Evolutionary conservation across 2,329 filamentous ascomycete genomes (phyloP).

Genomic region (Juglanconis oblonga): DNA sequence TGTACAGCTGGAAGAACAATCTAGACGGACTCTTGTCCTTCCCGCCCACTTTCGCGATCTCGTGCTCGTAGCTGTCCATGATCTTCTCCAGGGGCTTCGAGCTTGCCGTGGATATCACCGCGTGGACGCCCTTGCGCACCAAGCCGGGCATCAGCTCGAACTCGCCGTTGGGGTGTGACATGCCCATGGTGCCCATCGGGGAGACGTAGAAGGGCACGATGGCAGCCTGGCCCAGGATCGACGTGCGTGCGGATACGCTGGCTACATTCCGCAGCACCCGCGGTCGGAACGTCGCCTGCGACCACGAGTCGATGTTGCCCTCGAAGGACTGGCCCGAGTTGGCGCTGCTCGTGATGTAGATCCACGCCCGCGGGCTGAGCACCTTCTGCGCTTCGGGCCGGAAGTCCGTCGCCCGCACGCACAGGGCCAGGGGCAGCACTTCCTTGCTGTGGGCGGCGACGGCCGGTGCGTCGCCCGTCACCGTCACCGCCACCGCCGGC

Average conservation of each 20-base stretch:
- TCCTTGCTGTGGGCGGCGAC: slow-evolving; percentile 9
- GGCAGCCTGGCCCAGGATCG: slow-evolving; percentile 41
- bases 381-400: slow-evolving; percentile 45
- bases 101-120: slow-evolving; percentile 26
- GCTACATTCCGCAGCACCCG: slow-evolving; percentile 29
- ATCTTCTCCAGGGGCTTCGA: slow-evolving; percentile 31
- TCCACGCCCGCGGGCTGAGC: slow-evolving; percentile 57
- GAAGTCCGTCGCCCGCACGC: slow-evolving; percentile 44
- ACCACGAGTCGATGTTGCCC: slow-evolving; percentile 25
- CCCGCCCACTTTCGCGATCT: slow-evolving; percentile 26
- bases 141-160: slow-evolving; percentile 46
- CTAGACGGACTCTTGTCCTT: slow-evolving; percentile 16
- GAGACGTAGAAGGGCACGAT: slow-evolving; percentile 48
- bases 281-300: slow-evolving; percentile 21
- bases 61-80: slow-evolving; percentile 32
- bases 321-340: slow-evolving; percentile 28
- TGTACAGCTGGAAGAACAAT: slow-evolving; percentile 32
- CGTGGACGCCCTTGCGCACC: slow-evolving; percentile 42
- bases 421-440: slow-evolving; percentile 27
- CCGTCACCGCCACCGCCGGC: neutral
- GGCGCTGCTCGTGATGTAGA: slow-evolving; percentile 28
- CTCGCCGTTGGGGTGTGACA: slow-evolving; percentile 40
- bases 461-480: neutral
- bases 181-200: slow-evolving; percentile 42
- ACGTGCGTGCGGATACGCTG: slow-evolving; percentile 20